A percentile compares a stretch with the other conserved stretches of the same genome.
Conservation (phyloP, 371 early-diverging fungal genomes). For the Lichtheimia ramosa region DNA sequence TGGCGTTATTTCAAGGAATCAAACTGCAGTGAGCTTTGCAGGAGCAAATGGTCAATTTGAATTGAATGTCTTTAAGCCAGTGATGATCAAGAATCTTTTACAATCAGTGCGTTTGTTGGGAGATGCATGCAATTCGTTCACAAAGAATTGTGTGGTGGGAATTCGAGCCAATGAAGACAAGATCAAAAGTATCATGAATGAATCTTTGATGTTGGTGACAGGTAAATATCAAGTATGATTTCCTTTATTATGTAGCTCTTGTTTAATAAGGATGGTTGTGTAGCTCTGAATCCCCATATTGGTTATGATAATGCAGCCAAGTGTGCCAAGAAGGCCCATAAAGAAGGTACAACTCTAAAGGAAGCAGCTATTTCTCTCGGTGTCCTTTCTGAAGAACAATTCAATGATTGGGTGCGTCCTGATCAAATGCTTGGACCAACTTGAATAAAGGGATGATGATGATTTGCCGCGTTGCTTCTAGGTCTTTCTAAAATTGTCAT, state of each 20-base stretch:
- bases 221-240: not conserved
- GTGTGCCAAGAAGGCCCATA: slow-evolving; percentile 86
- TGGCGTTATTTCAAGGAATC: slow-evolving; percentile 61
- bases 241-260: too few relatives aligned
- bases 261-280: not conserved
- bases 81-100: slow-evolving; percentile 85
- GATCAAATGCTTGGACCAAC: slow-evolving; percentile 76
- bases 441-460: not conserved
- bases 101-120: slow-evolving; percentile 78
- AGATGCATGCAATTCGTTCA: slow-evolving; percentile 79
- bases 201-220: slow-evolving; percentile 86
- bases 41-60: slow-evolving; percentile 92
- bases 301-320: slow-evolving; percentile 86
- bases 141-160: slow-evolving; percentile 82
- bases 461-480: too few relatives aligned
- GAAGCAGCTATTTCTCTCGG: slow-evolving; percentile 79
- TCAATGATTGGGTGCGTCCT: slow-evolving; percentile 84
- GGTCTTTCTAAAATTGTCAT: too few relatives aligned
- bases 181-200: slow-evolving; percentile 75
- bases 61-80: slow-evolving; percentile 93
- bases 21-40: slow-evolving; percentile 77
- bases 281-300: slow-evolving; percentile 81
- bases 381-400: slow-evolving; percentile 75
- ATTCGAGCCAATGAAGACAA: slow-evolving; percentile 77
- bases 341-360: slow-evolving; percentile 80